These are phyloP conservation scores for Heliocybe sulcata DNA, from an alignment of 1,284 basidiomycete species.

Conservation along the genomic window DNA sequence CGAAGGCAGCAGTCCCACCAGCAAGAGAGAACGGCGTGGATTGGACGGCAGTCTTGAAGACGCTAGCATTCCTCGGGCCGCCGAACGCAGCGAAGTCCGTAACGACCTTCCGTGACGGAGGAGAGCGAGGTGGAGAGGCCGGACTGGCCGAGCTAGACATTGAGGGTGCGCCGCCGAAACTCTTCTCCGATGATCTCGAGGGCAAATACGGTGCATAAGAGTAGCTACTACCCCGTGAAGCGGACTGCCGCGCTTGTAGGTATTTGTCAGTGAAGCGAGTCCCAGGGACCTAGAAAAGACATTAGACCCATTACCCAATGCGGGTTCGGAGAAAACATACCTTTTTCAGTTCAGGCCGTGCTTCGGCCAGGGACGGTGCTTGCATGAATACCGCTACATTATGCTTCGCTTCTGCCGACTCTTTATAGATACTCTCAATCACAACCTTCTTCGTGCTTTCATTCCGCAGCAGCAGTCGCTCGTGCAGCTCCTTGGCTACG, in stretches of 20 bases:
- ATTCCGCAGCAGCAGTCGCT: constrained; percentile 85
- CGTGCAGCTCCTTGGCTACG: constrained; percentile 89
- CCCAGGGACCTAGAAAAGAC: constrained; percentile 64
- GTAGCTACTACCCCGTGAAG: constrained; percentile 36
- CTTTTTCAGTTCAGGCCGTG: constrained; percentile 74
- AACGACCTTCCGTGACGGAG: constrained; percentile 70
- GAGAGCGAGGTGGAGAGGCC: constrained; percentile 26
- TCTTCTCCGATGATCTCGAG: constrained; percentile 29
- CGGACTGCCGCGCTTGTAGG: constrained; percentile 63
- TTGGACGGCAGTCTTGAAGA: constrained; percentile 76
- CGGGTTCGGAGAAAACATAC: constrained; percentile 33
- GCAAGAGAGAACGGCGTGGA: constrained; percentile 73
- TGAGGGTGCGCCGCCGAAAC: background rate
- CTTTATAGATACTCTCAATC: constrained; percentile 94
- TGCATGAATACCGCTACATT: constrained; percentile 87
- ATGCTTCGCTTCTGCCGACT: constrained; percentile 80
- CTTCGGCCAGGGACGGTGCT: constrained; percentile 68
- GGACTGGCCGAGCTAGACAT: constrained; percentile 21
- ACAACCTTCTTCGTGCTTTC: constrained; percentile 96
- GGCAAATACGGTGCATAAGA: constrained; percentile 41
- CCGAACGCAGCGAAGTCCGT: constrained; percentile 88
- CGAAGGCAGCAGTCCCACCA: constrained; percentile 75
- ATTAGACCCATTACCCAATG: constrained; percentile 9
- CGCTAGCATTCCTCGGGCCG: constrained; percentile 64
- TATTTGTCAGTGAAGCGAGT: constrained; percentile 95